Base-by-base conservation (phyloP, 2,329 filamentous ascomycete genomes). In the Diaporthe ilicicola region DNA sequence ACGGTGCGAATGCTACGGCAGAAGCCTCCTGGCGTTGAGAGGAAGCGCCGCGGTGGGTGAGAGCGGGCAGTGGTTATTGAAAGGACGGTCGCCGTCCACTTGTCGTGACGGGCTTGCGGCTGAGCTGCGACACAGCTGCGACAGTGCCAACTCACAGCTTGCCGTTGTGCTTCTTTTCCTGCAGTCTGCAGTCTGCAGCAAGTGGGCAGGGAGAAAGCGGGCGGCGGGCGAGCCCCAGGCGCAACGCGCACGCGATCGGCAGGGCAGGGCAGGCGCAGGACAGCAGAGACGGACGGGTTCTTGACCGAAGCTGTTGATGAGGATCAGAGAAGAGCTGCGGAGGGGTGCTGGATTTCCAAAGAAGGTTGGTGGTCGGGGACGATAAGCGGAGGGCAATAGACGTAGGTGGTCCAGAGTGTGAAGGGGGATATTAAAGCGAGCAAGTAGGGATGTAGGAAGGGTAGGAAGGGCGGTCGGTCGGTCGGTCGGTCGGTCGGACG, bases 121-220 rank as follows among this genome's bases (percentile, higher is more conserved):
- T 53, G 27, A 59, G 54, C 64, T 68, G 46, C 48, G 48, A 64
- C 48, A 72, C 46, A 66, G 29, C 48, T 50, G 68, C 64, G 54
- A 59, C 67, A 61, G 65, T 59, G 66, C 50, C 51, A 59, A 19
- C 53, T 59, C 54, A 59, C 27, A 64, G 39, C 19, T 54, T 69
- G 67, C 51, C 37, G 66, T 51, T 59, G 50, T 34, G n/a, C 50
- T 37, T 61, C 32, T 37, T 48, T 17, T 66, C 34, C 67, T 72
- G 70, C 70, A 72, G 67, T 64, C 53, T 70, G 71, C 54, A 61
- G 70, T 54, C 39, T 37, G 59, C 56, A 48, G 59, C 44, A 64
- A 42, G 59, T 44, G 29, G 12, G 59, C 29, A 64, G 59, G 44
- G 59, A 64, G 59, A 50, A n/a, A 55, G 48, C 37, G 44, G 48